phyloP scores from a whole-genome alignment of 108 stramenopile species.

The Nitzschia sp. region DNA sequence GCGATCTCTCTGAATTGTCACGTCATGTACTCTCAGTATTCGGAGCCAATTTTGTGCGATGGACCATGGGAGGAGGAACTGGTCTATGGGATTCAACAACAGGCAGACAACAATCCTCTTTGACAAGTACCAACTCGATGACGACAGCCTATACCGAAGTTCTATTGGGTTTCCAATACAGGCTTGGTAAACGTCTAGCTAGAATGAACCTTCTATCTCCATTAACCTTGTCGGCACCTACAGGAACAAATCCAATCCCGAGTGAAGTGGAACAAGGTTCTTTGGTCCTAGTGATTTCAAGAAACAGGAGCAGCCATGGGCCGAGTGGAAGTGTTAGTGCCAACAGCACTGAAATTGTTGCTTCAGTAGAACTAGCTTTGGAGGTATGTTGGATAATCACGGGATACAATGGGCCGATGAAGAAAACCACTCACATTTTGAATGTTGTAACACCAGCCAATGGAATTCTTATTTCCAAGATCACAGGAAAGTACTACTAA shows the following conservation, averaged over 20 bases:
- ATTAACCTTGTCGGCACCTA: constrained; percentile 21
- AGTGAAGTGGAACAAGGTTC: constrained; percentile 11
- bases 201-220: constrained; percentile 39
- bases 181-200: constrained; percentile 47
- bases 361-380: constrained; percentile 74
- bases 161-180: constrained; percentile 57
- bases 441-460: background rate
- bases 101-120: constrained; percentile 56
- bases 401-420: too few species aligned
- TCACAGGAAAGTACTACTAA: too few species aligned
- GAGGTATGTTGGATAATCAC: constrained; percentile 34
- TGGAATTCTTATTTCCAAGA: background rate
- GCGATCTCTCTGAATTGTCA: constrained; percentile 70
- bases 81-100: constrained; percentile 63
- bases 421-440: too few species aligned
- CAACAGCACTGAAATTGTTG: constrained; percentile 47
- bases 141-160: constrained; percentile 76
- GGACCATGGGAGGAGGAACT: constrained; percentile 45
- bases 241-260: constrained; percentile 59
- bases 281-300: constrained; percentile 11
- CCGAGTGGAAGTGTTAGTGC: too few species aligned
- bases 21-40: constrained; percentile 71
- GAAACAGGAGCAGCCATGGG: too few species aligned
- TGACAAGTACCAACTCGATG: constrained; percentile 62
- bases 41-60: constrained; percentile 68